phyloP scores from a whole-genome alignment of 768 basidiomycete species.

The Piloderma croceum region DNA sequence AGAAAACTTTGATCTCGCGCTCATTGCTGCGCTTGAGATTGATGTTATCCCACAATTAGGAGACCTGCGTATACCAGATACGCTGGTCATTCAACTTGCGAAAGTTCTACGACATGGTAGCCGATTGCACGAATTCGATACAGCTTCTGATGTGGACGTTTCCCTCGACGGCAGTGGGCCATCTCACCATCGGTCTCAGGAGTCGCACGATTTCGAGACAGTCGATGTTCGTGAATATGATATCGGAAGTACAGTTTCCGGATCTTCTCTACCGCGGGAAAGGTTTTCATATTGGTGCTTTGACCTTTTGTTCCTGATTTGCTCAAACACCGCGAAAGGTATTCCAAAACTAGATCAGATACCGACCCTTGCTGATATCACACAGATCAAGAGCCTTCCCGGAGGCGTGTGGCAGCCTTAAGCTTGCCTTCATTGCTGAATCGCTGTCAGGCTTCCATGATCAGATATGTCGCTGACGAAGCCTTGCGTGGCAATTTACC shows the following conservation, averaged over 20 bases:
- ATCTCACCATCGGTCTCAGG: constrained; percentile 9
- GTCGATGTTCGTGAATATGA: constrained; percentile 35
- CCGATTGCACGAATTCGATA: constrained; percentile 41
- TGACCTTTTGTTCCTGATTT: constrained; percentile 78
- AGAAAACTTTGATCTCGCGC: constrained; percentile 78
- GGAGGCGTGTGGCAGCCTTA: constrained; percentile 67
- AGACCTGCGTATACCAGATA: constrained; percentile 61
- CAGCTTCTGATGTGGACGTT: constrained; percentile 9
- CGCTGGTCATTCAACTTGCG: constrained; percentile 60
- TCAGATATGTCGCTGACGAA: constrained; percentile 79
- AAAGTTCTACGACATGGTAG: constrained; percentile 73
- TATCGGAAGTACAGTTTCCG: constrained; percentile 57
- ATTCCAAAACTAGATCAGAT: neutral
- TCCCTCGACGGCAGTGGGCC: constrained; percentile 9
- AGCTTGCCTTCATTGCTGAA: constrained; percentile 67
- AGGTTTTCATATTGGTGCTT: constrained; percentile 93
- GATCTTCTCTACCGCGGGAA: constrained; percentile 61
- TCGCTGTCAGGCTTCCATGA: constrained; percentile 66
- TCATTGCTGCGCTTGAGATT: constrained; percentile 74
- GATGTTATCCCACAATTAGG: constrained; percentile 78
- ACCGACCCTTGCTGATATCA: constrained; percentile 1
- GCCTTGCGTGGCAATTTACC: constrained; percentile 81
- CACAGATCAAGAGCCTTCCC: constrained; percentile 54
- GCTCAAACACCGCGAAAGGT: constrained; percentile 64
- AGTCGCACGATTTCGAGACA: constrained; percentile 28